phyloP scores from a whole-genome alignment of 2,329 filamentous ascomycete species.

The Fusarium staphyleae region DNA sequence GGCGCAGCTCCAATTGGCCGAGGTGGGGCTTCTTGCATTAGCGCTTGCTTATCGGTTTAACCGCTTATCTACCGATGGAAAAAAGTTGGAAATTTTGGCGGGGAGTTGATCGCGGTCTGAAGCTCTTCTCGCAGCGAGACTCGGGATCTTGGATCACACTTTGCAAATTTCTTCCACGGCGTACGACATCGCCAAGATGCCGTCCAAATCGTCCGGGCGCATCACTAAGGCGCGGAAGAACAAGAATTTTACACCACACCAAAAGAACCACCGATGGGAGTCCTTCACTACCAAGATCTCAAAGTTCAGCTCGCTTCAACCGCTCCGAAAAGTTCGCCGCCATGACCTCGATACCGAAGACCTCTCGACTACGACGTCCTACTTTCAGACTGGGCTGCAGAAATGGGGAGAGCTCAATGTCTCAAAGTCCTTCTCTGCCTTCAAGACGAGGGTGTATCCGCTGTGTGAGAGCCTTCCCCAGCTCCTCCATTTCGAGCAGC shows the following conservation, averaged over 20 bases:
- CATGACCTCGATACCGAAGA: conserved; percentile 84
- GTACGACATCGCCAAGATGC: conserved; percentile 58
- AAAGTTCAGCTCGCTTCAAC: conserved; percentile 88
- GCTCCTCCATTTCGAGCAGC: conserved; percentile 87
- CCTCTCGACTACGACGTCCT: conserved; percentile 78
- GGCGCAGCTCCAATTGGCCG: conserved; percentile 45
- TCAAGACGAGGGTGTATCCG: conserved; percentile 76
- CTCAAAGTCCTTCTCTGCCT: conserved; percentile 78
- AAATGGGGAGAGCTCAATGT: conserved; percentile 94
- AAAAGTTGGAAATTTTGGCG: conserved; percentile 43
- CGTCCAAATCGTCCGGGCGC: conserved; percentile 68
- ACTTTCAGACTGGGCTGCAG: conserved; percentile 81
- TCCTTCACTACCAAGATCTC: conserved; percentile 89
- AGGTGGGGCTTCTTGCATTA: conserved; percentile 14
- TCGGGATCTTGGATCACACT: conserved; percentile 29
- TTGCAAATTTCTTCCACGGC: conserved; percentile 36
- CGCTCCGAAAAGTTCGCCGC: conserved; percentile 86
- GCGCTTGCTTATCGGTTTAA: conserved; percentile 46
- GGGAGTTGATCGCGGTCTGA: conserved; percentile 36
- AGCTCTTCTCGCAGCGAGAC: conserved; percentile 34
- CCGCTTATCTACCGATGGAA: conserved; percentile 46
- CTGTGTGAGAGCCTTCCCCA: conserved; percentile 90
- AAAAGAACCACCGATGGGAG: conserved; percentile 88
- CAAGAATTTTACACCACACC: conserved; percentile 74
- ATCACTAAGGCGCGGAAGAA: conserved; percentile 74